Percentiles rank a stretch among this genome's conserved stretches.
phyloP scores from a whole-genome alignment of 2,329 filamentous ascomycete species.

The Penicillium vulpinum region DNA sequence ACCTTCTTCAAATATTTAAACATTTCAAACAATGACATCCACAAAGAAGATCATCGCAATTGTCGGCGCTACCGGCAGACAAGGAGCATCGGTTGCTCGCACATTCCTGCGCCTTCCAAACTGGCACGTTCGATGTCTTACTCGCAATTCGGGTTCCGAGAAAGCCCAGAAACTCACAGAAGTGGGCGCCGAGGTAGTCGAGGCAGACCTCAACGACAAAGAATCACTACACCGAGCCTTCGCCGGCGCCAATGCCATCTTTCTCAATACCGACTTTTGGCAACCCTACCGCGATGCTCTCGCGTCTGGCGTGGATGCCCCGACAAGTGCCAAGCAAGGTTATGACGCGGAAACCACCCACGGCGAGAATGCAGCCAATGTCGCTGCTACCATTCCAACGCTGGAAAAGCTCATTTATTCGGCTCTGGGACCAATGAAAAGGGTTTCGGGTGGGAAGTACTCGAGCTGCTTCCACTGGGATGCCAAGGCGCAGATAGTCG shows the following conservation, averaged over 20 bases:
- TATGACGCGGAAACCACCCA: conserved; percentile 54
- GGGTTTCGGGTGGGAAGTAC: conserved; percentile 50
- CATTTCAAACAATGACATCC: conserved; percentile 15
- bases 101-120: conserved; percentile 26
- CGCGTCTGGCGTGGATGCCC: conserved; percentile 19
- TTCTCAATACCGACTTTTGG: conserved; percentile 59
- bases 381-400: conserved; percentile 46
- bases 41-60: conserved; percentile 44
- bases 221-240: conserved; percentile 33
- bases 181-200: conserved; percentile 32
- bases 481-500: conserved; percentile 52
- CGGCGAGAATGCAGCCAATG: conserved; percentile 58
- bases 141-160: conserved; percentile 28
- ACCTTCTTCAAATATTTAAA: too few relatives aligned
- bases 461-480: conserved; percentile 52
- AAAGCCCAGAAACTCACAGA: conserved; percentile 22
- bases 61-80: conserved; percentile 39
- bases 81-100: conserved; percentile 32
- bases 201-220: conserved; percentile 31
- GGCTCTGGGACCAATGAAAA: conserved; percentile 52
- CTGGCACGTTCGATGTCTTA: conserved; percentile 37
- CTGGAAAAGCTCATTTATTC: conserved; percentile 55
- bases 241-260: conserved; percentile 52
- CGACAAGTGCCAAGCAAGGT: conserved; percentile 25
- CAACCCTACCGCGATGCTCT: conserved; percentile 46